Conservation (phyloP, 345 rosid genomes). For the Sisymbrium irio region DNA sequence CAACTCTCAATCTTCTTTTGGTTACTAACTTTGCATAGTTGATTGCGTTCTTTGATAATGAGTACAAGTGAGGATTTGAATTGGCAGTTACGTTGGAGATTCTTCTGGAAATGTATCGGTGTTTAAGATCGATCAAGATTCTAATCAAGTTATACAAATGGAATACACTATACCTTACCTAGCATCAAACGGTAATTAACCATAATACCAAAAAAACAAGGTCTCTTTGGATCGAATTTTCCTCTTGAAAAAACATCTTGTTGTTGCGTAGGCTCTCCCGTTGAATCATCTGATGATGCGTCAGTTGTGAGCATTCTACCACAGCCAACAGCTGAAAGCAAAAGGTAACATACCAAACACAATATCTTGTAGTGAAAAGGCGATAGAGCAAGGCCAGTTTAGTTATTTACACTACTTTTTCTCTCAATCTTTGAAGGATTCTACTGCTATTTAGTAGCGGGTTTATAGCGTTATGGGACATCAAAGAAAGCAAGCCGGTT, state of each 20-base stretch:
- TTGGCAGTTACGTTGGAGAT: conserved; percentile 74
- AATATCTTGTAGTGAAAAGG: neutral
- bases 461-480: conserved; percentile 66
- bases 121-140: conserved; percentile 58
- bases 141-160: conserved; percentile 45
- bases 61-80: conserved; percentile 17
- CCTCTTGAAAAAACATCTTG: conserved; percentile 13
- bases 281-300: conserved; percentile 50
- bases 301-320: conserved; percentile 61
- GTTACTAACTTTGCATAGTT: neutral
- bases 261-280: conserved; percentile 46
- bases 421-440: conserved; percentile 49
- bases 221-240: neutral
- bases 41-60: conserved; percentile 8
- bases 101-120: conserved; percentile 66
- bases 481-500: conserved; percentile 59
- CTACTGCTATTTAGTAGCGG: conserved; percentile 75
- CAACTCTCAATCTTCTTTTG: neutral
- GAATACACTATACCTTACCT: conserved; percentile 66
- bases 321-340: conserved; percentile 78
- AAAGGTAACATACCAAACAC: conserved; percentile 48
- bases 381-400: neutral
- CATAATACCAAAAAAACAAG: neutral
- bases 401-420: neutral
- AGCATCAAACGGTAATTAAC: conserved; percentile 62